phyloP scores from a whole-genome alignment of 139 green algal genomes.

The Coccomyxa sp. region DNA sequence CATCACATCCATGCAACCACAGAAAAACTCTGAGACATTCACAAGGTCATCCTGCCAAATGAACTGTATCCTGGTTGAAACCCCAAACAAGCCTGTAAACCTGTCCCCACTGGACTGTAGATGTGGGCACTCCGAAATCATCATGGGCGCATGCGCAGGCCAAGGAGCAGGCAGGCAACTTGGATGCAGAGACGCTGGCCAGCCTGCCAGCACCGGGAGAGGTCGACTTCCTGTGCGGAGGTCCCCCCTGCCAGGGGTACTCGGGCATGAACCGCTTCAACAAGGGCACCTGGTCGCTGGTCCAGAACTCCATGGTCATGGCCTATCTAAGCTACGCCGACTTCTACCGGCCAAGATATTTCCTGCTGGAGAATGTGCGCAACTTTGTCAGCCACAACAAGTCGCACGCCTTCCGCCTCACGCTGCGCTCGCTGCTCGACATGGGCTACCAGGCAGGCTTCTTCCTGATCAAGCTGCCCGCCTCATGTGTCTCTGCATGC shows the following conservation, averaged over 20 bases:
- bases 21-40: too few relatives aligned
- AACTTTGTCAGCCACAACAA: slow-evolving; percentile 98
- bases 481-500: too few relatives aligned
- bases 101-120: too few relatives aligned
- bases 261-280: slow-evolving; percentile 99
- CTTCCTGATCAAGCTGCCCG: too few relatives aligned
- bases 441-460: slow-evolving; percentile 94
- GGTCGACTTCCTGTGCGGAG: slow-evolving; percentile 95
- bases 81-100: too few relatives aligned
- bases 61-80: too few relatives aligned
- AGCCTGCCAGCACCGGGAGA: slow-evolving; percentile 74
- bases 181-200: slow-evolving; percentile 31
- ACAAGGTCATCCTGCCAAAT: too few relatives aligned
- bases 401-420: slow-evolving; percentile 89
- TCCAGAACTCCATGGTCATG: slow-evolving; percentile 98
- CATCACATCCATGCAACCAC: too few relatives aligned
- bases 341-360: slow-evolving; percentile 91
- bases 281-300: slow-evolving; percentile 77
- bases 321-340: slow-evolving; percentile 87
- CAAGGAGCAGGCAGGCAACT: slow-evolving; percentile 15
- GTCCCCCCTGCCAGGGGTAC: slow-evolving; percentile 96
- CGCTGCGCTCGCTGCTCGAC: slow-evolving; percentile 84
- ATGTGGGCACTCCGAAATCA: too few relatives aligned
- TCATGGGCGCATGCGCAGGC: slow-evolving; percentile 20
- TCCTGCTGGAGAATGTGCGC: slow-evolving; percentile 96